phyloP scores from a whole-genome alignment of 768 basidiomycete genomes.

The Chiua virens region DNA sequence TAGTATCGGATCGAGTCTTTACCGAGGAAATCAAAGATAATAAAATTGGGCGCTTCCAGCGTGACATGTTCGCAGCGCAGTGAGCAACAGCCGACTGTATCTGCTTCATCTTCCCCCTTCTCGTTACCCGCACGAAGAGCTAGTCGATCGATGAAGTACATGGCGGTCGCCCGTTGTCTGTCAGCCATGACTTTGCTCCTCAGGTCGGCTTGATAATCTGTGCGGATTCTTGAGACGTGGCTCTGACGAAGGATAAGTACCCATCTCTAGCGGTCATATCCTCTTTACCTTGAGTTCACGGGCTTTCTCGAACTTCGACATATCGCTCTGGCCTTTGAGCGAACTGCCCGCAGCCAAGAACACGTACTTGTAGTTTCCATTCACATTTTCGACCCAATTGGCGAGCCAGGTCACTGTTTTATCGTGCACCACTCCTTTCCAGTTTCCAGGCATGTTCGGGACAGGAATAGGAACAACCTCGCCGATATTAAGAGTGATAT shows the following conservation, averaged over 20 bases:
- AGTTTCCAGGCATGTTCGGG: constrained; percentile 91
- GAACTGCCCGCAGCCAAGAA: constrained; percentile 98
- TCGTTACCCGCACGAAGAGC: constrained; percentile 99
- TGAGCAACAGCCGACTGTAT: constrained; percentile 99
- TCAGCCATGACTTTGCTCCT: constrained; percentile 91
- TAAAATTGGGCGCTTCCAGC: constrained; percentile 79
- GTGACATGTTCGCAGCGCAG: constrained; percentile 97
- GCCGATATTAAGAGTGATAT: constrained; percentile 95
- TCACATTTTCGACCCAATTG: constrained; percentile 98
- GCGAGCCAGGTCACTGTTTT: constrained; percentile 99
- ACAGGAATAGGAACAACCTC: constrained; percentile 67
- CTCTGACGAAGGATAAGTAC: constrained; percentile 48
- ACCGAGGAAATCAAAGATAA: constrained; percentile 96
- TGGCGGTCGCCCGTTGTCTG: constrained; percentile 95
- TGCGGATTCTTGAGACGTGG: constrained; percentile 87
- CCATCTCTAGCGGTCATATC: not conserved
- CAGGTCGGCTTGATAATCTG: constrained; percentile 83
- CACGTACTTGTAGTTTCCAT: constrained; percentile 94
- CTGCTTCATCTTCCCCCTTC: constrained; percentile 99
- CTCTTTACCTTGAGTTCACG: constrained; percentile 82
- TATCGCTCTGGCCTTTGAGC: constrained; percentile 97
- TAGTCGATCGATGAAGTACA: constrained; percentile 97
- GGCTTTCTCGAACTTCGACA: constrained; percentile 97
- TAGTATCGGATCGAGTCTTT: constrained; percentile 99
- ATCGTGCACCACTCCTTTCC: constrained; percentile 88